Evolutionary conservation across 768 basidiomycete genomes (phyloP), one percentile per base, ranked within the genome.

Genomic region (Kwoniella sp.): DNA sequence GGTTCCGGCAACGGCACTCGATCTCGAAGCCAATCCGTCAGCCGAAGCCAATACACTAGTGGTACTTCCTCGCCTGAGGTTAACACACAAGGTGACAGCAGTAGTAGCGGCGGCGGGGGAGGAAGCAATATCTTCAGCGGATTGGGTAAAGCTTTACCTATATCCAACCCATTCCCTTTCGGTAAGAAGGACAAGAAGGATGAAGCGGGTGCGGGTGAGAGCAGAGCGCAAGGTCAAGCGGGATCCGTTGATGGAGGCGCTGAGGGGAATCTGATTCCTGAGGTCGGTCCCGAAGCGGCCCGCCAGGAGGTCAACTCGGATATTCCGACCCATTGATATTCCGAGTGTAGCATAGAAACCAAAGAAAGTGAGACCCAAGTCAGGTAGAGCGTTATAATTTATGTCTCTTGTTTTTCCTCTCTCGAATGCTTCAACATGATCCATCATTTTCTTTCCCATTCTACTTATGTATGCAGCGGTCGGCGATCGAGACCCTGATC

Each of bases 131-230:
- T 60, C 22, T 28, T 60, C 12, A 60, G 58, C 38, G 58, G 58
- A 23, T 34, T 55, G 20, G 58, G 58, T 22, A 60, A 60, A 52
- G 61, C 61, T 34, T n/a, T 60, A n/a, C 61, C 61, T 34, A 63
- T 60, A n/a, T 54, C 61, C 25, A 63, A 63, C 28, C 61, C 61
- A 1, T 63, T 63, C 30, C 37, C 50, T 2, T 28, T 61, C 25
- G 58, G 58, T 9, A 63, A 63, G 53, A 54, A 63, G 52, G 41
- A 45, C 41, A 55, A 63, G 45, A 56, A 56, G 26, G 61, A 55
- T 34, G 25, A 41, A 4, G 34, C 48, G 11, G 23, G 22, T 48
- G 48, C 12, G 37, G 30, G 17, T 17, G 61, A 55, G 12, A 41
- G 20, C 23, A 31, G 52, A 5, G 48, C 29, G n/a, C 51, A 47